phyloP scores from a whole-genome alignment of 208 protist species.

The Leishmania guyanensis region DNA sequence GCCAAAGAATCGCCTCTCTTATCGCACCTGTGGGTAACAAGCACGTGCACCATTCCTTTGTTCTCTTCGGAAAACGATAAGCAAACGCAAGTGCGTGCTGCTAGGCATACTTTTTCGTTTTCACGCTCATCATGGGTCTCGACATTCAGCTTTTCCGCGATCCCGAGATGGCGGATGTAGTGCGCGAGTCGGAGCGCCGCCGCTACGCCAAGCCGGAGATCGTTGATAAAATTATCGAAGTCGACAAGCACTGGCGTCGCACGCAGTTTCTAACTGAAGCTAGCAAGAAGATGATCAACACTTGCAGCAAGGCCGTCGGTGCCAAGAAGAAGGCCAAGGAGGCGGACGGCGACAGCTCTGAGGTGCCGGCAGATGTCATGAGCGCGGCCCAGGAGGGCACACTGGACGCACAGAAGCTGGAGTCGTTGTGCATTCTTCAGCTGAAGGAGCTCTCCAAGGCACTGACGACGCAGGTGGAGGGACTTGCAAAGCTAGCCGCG shows the following conservation, averaged over 20 bases:
- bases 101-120: neutral
- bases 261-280: constrained; percentile 83
- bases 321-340: constrained; percentile 95
- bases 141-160: constrained; percentile 97
- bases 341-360: constrained; percentile 67
- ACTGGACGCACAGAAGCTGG: constrained; percentile 61
- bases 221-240: constrained; percentile 93
- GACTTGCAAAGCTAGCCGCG: constrained; percentile 64
- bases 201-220: constrained; percentile 86
- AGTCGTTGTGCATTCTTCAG: constrained; percentile 81
- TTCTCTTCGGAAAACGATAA: neutral
- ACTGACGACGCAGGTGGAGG: constrained; percentile 57
- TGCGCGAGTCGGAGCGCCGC: constrained; percentile 96
- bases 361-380: constrained; percentile 65
- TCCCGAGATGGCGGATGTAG: constrained; percentile 91
- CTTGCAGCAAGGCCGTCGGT: constrained; percentile 89
- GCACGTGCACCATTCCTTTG: neutral
- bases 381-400: constrained; percentile 52
- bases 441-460: constrained; percentile 90
- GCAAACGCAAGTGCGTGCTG: neutral
- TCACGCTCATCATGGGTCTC: constrained; percentile 77
- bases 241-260: constrained; percentile 93
- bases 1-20: neutral
- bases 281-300: constrained; percentile 90
- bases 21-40: neutral